Conservation (phyloP, 2,329 filamentous ascomycete species). For the Colletotrichum incanum region DNA sequence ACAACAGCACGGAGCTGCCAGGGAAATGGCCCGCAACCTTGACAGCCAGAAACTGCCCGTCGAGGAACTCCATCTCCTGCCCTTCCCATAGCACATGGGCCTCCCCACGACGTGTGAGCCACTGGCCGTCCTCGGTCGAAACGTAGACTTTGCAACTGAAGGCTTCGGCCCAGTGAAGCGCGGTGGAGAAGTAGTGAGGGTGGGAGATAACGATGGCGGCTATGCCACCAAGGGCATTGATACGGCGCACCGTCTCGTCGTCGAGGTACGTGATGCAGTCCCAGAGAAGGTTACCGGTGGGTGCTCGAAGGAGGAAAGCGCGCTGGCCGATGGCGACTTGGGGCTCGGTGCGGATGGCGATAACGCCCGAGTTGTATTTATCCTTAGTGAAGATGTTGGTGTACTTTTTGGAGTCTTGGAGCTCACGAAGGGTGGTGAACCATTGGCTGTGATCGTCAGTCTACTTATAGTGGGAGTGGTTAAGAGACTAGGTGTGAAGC, state of each 20-base stretch:
- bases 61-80: conserved; percentile 58
- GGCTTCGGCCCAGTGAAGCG: conserved; percentile 79
- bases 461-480: too few relatives aligned
- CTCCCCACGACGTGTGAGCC: conserved; percentile 69
- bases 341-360: conserved; percentile 65
- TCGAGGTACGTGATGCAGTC: conserved; percentile 83
- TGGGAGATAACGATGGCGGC: conserved; percentile 83
- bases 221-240: conserved; percentile 76
- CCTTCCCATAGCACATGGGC: conserved; percentile 64
- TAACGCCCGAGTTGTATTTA: conserved; percentile 60
- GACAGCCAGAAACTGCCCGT: conserved; percentile 71
- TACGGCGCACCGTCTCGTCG: conserved; percentile 69
- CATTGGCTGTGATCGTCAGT: conserved; percentile 64
- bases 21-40: conserved; percentile 87
- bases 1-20: conserved; percentile 79
- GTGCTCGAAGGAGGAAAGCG: conserved; percentile 77
- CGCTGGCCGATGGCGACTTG: conserved; percentile 83
- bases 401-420: conserved; percentile 58
- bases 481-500: not conserved
- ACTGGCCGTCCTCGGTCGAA: conserved; percentile 74
- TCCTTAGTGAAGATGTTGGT: conserved; percentile 70
- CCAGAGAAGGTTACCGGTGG: conserved; percentile 82
- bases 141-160: conserved; percentile 82
- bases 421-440: conserved; percentile 73
- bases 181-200: conserved; percentile 87